phyloP scores from a whole-genome alignment of 306 rosid genomes.

The Macrotyloma uniflorum region DNA sequence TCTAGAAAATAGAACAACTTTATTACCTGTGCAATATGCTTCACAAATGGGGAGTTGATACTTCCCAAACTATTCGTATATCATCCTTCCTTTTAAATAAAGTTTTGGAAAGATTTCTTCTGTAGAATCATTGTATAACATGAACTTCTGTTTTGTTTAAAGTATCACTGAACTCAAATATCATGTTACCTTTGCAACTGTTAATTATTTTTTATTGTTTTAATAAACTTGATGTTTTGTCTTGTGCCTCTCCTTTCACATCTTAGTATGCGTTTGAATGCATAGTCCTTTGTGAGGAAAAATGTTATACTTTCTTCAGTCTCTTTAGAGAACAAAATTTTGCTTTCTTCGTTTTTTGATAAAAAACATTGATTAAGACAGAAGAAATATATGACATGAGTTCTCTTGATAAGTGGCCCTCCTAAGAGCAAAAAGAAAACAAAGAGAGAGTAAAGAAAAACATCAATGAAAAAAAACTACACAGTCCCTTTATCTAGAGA shows the following conservation, averaged over 20 bases:
- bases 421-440: not conserved
- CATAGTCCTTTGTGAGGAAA: not conserved
- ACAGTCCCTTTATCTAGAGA: not conserved
- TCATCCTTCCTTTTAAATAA: not conserved
- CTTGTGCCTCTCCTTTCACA: not conserved
- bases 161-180: not conserved
- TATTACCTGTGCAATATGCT: not conserved
- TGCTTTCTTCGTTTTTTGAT: not conserved
- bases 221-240: not conserved
- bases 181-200: not conserved
- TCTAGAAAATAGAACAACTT: slow-evolving; percentile 5
- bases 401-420: not conserved
- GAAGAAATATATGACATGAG: not conserved
- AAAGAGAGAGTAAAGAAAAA: not conserved
- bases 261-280: not conserved
- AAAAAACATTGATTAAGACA: not conserved
- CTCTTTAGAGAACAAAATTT: not conserved
- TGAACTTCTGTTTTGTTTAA: not conserved
- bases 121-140: not conserved
- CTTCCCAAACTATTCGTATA: not conserved
- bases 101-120: not conserved
- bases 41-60: not conserved
- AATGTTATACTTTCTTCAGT: not conserved
- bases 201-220: not conserved
- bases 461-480: not conserved